phyloP scores from a whole-genome alignment of 2,329 filamentous ascomycete genomes.

The Cladosporium sp. region DNA sequence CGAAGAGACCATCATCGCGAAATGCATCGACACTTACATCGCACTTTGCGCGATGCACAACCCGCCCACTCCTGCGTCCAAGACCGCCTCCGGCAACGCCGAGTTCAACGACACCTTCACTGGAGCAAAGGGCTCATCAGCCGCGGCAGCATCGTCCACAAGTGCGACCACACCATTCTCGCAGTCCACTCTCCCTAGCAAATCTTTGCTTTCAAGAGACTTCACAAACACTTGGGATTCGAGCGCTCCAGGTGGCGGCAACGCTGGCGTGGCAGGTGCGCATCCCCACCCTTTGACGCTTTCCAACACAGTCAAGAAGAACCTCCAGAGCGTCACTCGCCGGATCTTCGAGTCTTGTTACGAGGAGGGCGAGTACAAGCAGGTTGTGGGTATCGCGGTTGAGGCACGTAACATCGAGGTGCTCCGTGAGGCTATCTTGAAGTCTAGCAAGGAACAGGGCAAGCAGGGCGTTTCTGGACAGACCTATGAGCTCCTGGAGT shows the following conservation, averaged over 20 bases:
- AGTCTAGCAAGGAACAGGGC: constrained; percentile 84
- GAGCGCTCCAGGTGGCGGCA: constrained; percentile 56
- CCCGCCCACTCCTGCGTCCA: constrained; percentile 52
- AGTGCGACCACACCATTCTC: constrained; percentile 95
- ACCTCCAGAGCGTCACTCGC: constrained; percentile 80
- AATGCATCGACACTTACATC: constrained; percentile 98
- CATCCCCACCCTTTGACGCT: constrained; percentile 65
- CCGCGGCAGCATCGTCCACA: constrained; percentile 65
- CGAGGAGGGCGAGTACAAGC: constrained; percentile 80
- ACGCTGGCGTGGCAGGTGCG: constrained; percentile 54
- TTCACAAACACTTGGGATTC: constrained; percentile 65
- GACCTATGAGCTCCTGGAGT: constrained; percentile 94
- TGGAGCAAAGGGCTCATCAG: constrained; percentile 58
- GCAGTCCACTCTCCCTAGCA: constrained; percentile 87
- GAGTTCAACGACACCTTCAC: constrained; percentile 76
- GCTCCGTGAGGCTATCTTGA: constrained; percentile 80
- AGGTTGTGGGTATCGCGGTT: constrained; percentile 94
- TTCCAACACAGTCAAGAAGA: constrained; percentile 72
- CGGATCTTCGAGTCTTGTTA: constrained; percentile 90
- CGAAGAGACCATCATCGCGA: constrained; percentile 96
- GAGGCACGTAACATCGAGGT: constrained; percentile 92
- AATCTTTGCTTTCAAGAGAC: constrained; percentile 86
- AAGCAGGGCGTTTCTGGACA: constrained; percentile 62
- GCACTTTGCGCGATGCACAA: constrained; percentile 67
- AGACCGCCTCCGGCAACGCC: constrained; percentile 55